Conservation (phyloP, 176 grass and related monocot genomes). For the Ananas comosus region DNA sequence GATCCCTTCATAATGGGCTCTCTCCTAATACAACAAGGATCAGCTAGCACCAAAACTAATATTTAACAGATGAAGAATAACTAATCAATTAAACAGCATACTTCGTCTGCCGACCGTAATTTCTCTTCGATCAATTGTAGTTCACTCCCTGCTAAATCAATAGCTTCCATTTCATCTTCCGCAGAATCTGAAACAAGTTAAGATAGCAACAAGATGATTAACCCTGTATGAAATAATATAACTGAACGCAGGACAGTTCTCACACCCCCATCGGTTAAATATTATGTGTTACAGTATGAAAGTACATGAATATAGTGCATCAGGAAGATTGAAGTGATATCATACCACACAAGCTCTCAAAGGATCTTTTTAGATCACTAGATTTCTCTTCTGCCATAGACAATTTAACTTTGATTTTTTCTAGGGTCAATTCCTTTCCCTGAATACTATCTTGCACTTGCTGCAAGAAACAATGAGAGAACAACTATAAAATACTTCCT, state of each 20-base stretch:
- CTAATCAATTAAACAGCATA: slow-evolving; percentile 14
- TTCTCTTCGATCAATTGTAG: slow-evolving; percentile 44
- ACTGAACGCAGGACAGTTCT: not conserved
- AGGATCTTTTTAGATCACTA: slow-evolving; percentile 39
- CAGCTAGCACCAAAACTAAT: not conserved
- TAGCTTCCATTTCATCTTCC: slow-evolving; percentile 32
- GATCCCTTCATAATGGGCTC: slow-evolving; percentile 58
- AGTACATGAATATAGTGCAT: slow-evolving; percentile 7
- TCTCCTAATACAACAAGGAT: slow-evolving; percentile 34
- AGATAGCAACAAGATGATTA: not conserved
- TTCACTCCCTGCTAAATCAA: slow-evolving; percentile 41
- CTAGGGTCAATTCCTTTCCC: slow-evolving; percentile 41
- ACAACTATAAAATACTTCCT: slow-evolving; percentile 10
- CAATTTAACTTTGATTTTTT: slow-evolving; percentile 51
- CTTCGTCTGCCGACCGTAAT: slow-evolving; percentile 48
- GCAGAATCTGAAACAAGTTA: slow-evolving; percentile 40
- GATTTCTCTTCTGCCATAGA: slow-evolving; percentile 27
- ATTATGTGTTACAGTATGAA: not conserved
- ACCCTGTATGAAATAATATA: not conserved
- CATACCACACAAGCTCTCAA: slow-evolving; percentile 51
- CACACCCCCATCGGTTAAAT: not conserved
- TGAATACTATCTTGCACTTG: slow-evolving; percentile 38
- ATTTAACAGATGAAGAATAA: slow-evolving; percentile 6
- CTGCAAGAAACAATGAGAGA: slow-evolving; percentile 31
- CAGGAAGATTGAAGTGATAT: not conserved